Evolutionary conservation across 2,329 filamentous ascomycete species (phyloP).

Genomic region (Cordyceps cicadae): DNA sequence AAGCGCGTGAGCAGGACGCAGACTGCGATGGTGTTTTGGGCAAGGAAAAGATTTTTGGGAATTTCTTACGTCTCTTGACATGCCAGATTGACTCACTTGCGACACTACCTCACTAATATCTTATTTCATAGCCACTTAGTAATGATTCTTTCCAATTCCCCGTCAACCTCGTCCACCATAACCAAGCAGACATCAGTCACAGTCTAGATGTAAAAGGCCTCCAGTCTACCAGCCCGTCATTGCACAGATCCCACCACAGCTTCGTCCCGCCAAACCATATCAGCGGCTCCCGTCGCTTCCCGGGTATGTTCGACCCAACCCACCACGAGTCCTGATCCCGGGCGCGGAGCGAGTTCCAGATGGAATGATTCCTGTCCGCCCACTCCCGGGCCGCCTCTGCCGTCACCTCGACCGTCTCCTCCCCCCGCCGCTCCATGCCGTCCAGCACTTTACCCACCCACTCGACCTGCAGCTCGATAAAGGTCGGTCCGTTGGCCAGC

Average conservation of each 20-base stretch:
- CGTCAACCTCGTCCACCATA: background rate
- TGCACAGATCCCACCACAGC: background rate
- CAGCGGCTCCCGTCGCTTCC: background rate
- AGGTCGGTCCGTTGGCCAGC: constrained; percentile 16
- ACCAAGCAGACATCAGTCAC: background rate
- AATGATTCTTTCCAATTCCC: background rate
- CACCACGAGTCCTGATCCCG: background rate
- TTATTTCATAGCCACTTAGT: background rate
- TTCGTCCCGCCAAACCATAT: background rate
- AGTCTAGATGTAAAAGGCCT: background rate
- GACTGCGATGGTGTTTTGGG: too few relatives aligned
- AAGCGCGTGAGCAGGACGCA: background rate
- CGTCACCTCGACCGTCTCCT: background rate
- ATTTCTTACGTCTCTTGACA: too few relatives aligned
- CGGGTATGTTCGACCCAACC: background rate
- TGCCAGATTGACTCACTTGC: too few relatives aligned
- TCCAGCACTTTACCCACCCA: background rate
- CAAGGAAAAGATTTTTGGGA: too few relatives aligned
- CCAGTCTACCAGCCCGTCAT: background rate
- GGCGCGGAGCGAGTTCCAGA: background rate
- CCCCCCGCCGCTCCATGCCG: background rate
- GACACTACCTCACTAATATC: too few relatives aligned
- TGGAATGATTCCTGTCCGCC: background rate
- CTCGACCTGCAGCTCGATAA: constrained; percentile 18
- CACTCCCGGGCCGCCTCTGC: background rate